phyloP scores from a whole-genome alignment of 2,329 filamentous ascomycete species.

The Apiospora arundinis region DNA sequence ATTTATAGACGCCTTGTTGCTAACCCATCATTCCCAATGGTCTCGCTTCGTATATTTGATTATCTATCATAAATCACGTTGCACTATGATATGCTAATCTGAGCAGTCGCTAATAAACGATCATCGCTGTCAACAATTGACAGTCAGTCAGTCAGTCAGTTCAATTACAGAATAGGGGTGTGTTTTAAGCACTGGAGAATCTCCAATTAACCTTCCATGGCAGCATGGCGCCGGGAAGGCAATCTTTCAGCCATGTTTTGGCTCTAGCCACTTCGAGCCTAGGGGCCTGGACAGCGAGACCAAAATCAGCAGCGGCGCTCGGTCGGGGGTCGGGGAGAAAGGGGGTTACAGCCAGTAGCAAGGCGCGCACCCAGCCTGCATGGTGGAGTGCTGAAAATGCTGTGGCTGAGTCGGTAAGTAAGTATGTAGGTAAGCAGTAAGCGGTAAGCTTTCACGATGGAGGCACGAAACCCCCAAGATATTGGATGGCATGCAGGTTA shows the following conservation, averaged over 20 bases:
- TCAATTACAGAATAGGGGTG: background rate
- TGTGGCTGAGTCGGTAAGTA: slow-evolving; percentile 8
- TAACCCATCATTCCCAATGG: no score
- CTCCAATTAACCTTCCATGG: slow-evolving; percentile 12
- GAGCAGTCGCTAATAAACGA: background rate
- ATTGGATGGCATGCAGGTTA: background rate
- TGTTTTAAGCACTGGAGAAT: slow-evolving; percentile 1
- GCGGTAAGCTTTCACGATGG: background rate
- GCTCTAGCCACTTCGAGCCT: background rate
- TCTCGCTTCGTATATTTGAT: background rate
- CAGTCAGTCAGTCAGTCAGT: background rate
- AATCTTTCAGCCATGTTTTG: slow-evolving; percentile 15
- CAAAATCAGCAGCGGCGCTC: background rate
- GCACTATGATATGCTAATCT: no score
- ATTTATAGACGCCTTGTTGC: background rate
- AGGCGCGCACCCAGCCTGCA: background rate
- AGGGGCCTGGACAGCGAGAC: background rate
- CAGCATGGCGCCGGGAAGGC: slow-evolving; percentile 14
- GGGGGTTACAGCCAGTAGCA: background rate
- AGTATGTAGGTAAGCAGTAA: background rate
- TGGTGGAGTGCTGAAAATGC: background rate
- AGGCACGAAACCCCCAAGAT: background rate
- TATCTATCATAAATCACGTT: background rate
- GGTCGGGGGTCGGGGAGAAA: no score
- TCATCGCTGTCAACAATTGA: background rate